Base-by-base conservation (phyloP, 2,329 filamentous ascomycete species). In the Tympanopsis confertula region DNA sequence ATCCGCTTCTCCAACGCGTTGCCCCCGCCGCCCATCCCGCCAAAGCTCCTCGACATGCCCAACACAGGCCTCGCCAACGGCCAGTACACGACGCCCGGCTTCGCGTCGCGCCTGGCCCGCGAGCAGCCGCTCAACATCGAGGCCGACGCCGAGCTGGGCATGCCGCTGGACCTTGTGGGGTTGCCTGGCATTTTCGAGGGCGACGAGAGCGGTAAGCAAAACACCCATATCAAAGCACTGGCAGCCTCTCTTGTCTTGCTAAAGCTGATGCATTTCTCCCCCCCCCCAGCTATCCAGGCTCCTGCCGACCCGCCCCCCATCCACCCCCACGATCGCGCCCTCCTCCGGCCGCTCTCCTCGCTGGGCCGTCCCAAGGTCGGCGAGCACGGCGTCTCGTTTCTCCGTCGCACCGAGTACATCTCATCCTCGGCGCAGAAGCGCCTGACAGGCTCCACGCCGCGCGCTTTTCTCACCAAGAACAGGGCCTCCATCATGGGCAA, bases 51-150 rank as follows among this genome's bases (percentile, higher is more conserved):
- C 50, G 86, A 96, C 47, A 94, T 98, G 43, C 89, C 91, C 10
- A 94, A 94, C 51, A 91, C 86, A 40, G 91, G 91, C 30, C 74
- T 96, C 13, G 73, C 84, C 29, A 84, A 79, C 48, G 82, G 82
- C 41, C 84, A 93, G 56, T 96, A 95, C 61, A 93, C 91, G 20
- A 86, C 80, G 3, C 86, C 91, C 1, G 80, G 80, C 17, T 98
- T 94, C 64, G 87, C 88, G 20, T 91, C 88, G 35, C 79, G 86
- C 45, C 68, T 98, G 48, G 86, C 85, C 14, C 73, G 89, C 52
- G 87, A 94, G 53, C 91, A 96, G 65, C 85, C 89, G 38, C 69
- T 94, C 36, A 96, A 95, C 54, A 91, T 98, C 43, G 91, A 98
- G 61, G 87, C 87, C 20, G 91, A 98, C 73, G 91, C 88, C 5